Conservation (phyloP, 2,329 filamentous ascomycete genomes). For the Venturia nashicola region DNA sequence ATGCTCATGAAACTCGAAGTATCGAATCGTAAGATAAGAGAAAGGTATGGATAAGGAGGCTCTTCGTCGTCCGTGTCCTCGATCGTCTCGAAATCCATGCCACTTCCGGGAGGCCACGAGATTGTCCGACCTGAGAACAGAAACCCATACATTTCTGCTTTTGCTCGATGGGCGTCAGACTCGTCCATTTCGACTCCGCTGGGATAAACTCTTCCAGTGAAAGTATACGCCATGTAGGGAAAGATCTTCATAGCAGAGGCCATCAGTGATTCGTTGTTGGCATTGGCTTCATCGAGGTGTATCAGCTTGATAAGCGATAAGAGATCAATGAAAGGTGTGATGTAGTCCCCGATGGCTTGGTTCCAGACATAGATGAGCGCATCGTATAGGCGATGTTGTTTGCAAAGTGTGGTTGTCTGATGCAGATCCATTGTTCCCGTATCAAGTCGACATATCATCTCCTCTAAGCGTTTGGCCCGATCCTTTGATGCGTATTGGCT, state of each 20-base stretch:
- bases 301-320: constrained; percentile 49
- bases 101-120: constrained; percentile 57
- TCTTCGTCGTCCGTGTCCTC: constrained; percentile 40
- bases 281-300: constrained; percentile 41
- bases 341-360: constrained; percentile 74
- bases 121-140: constrained; percentile 76
- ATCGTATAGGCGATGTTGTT: constrained; percentile 84
- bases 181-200: constrained; percentile 66
- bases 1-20: constrained; percentile 87
- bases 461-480: constrained; percentile 69
- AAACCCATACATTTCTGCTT: constrained; percentile 83
- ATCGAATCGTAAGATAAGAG: constrained; percentile 76
- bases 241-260: constrained; percentile 82
- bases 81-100: constrained; percentile 48
- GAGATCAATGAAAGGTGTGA: constrained; percentile 80
- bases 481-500: constrained; percentile 66
- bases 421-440: constrained; percentile 88
- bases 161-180: constrained; percentile 60
- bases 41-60: constrained; percentile 74
- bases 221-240: constrained; percentile 80
- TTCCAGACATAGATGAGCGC: constrained; percentile 97
- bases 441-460: constrained; percentile 88
- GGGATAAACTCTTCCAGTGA: constrained; percentile 87
- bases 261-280: constrained; percentile 47
- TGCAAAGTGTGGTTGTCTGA: constrained; percentile 81